Percentiles rank a stretch among this genome's conserved stretches.
Conservation (phyloP, 2,329 filamentous ascomycete genomes). For the Chrysosphaeria jannelii region DNA sequence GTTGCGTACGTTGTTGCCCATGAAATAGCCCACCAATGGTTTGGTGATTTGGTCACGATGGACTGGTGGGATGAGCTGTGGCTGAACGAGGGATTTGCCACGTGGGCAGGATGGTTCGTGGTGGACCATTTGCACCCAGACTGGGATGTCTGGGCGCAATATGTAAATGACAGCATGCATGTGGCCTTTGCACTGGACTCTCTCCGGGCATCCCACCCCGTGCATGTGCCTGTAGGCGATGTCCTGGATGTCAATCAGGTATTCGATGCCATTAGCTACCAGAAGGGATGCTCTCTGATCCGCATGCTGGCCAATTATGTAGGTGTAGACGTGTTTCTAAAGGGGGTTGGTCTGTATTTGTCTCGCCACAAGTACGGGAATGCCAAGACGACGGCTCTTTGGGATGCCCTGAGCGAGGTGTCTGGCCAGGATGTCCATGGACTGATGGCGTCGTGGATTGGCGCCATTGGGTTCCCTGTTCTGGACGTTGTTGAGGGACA, state of each 20-base stretch:
- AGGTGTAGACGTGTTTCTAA: slow-evolving; percentile 62
- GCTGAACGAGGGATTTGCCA: slow-evolving; percentile 95
- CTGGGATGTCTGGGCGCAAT: slow-evolving; percentile 95
- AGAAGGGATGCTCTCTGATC: slow-evolving; percentile 88
- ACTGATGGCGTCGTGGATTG: slow-evolving; percentile 88
- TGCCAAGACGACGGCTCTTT: slow-evolving; percentile 73
- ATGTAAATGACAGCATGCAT: slow-evolving; percentile 85
- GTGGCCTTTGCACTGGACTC: slow-evolving; percentile 71
- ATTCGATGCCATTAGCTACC: slow-evolving; percentile 86
- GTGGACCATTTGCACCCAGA: slow-evolving; percentile 80
- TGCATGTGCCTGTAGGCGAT: slow-evolving; percentile 81
- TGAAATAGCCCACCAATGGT: slow-evolving; percentile 94
- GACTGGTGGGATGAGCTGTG: slow-evolving; percentile 96
- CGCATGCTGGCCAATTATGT: slow-evolving; percentile 87
- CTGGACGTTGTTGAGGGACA: slow-evolving; percentile 53
- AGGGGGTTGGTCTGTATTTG: slow-evolving; percentile 71
- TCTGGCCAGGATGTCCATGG: slow-evolving; percentile 62
- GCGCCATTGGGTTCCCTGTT: slow-evolving; percentile 81
- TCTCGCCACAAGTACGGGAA: slow-evolving; percentile 70
- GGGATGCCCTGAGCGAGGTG: slow-evolving; percentile 62
- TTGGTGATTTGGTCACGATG: slow-evolving; percentile 92
- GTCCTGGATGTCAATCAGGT: slow-evolving; percentile 93
- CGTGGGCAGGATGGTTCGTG: slow-evolving; percentile 90
- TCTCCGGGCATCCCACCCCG: slow-evolving; percentile 74
- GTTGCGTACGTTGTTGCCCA: slow-evolving; percentile 97